Evolutionary conservation across 2,329 filamentous ascomycete genomes (phyloP), one percentile per base, ranked within the genome.

Genomic region (Fusarium mangiferae): DNA sequence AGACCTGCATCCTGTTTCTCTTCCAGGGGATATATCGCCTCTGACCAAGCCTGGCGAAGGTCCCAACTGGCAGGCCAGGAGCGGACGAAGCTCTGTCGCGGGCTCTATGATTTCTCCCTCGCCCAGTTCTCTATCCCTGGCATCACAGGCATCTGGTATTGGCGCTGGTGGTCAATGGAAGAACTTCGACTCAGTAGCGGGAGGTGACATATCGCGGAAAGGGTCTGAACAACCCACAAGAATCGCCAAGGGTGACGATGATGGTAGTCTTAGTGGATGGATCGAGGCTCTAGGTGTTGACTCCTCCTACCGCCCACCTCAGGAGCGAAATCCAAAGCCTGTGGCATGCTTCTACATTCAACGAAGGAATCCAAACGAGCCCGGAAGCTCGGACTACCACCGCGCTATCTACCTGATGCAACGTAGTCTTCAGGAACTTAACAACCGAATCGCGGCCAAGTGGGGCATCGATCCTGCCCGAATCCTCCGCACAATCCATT

Each of bases 251-350:
- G 87, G 86, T 1, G 90, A 91, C 60, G 89, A 90, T 28, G 85
- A 89, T 41, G 92, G 92, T 15, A 90, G 88, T 30, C 85, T 95
- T 35, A 92, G 90, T 68, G 93, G 93, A 11, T 98, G 93, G 91
- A 96, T 98, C 72, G 95, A 98, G 80, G 94, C 95, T 2, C 84
- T 98, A 13, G 96, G 94, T 38, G 94, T 98, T n/a, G 96, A 98
- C 80, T 86, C 91, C 22, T 89, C 88, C 5, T 99, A 98, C 80
- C 90, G 92, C 66, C 92, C 96, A 49, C 95, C 95, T 2, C 84
- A 88, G 2, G 94, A 97, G 77, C 90, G 89, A 65, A 85, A 87
- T 14, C 85, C 90, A 26, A 97, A 94, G 81, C 84, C 88, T 81
- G 91, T 97, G 46, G 96, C 96, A 56, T 98, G 95, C 84, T 95